Evolutionary conservation across 108 stramenopile species (phyloP).

Genomic region (Nitzschia sp.): DNA sequence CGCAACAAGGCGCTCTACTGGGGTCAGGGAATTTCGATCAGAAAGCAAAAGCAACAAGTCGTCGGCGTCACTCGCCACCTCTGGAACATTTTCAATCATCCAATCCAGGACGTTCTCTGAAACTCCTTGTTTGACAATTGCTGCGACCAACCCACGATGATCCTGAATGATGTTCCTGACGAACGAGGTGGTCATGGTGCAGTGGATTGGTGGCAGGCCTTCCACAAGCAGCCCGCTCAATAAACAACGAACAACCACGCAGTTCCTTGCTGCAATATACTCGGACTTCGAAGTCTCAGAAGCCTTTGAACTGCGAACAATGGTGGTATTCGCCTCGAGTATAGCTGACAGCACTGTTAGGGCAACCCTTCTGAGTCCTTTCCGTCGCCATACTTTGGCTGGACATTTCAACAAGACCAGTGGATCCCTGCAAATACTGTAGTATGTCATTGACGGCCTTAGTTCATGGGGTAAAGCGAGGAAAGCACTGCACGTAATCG

Average conservation of each 20-base stretch:
- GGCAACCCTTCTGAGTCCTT: conserved; percentile 52
- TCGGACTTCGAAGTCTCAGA: conserved; percentile 36
- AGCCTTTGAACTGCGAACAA: conserved; percentile 27
- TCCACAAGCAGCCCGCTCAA: conserved; percentile 36
- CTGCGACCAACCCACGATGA: conserved; percentile 54
- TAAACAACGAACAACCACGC: conserved; percentile 56
- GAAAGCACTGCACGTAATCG: conserved; percentile 44
- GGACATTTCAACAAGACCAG: conserved; percentile 61
- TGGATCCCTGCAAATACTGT: conserved; percentile 58
- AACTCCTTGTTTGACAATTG: conserved; percentile 63
- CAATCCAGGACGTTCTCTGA: conserved; percentile 54
- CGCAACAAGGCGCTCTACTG: conserved; percentile 53
- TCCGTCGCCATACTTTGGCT: conserved; percentile 49
- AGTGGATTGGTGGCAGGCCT: conserved; percentile 24
- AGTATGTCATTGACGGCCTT: conserved; percentile 46
- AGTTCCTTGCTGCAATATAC: conserved; percentile 51
- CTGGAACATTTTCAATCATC: conserved; percentile 69
- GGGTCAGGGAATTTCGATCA: conserved; percentile 48
- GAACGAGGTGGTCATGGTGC: conserved; percentile 46
- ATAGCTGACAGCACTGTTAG: conserved; percentile 47
- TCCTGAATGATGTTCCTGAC: conserved; percentile 47
- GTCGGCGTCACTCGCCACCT: conserved; percentile 54
- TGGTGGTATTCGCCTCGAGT: conserved; percentile 46
- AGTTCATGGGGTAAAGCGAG: conserved; percentile 46
- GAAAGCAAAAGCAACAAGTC: conserved; percentile 44